Base-by-base conservation (phyloP, 1,139 yeast species). In the Pichia sp. region DNA sequence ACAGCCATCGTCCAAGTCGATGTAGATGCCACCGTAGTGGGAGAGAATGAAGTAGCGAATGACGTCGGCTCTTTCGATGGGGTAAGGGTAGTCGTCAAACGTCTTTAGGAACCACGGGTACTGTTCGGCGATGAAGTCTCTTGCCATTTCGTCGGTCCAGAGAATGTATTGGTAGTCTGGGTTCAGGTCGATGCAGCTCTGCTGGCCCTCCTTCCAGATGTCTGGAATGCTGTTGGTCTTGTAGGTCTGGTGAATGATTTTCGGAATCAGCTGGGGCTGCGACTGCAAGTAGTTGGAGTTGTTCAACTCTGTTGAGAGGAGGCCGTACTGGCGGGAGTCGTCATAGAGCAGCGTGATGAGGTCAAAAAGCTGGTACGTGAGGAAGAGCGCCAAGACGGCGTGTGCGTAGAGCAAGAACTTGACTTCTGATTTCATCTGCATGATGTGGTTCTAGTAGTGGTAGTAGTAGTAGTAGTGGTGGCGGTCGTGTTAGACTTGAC, bases 41-140 rank as follows among this genome's bases (percentile, higher is more conserved):
- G 77, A 79, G 62, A 90, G 75, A 5, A 88, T 87, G 71, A 90
- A 90, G 72, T 90, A 90, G 60, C 97, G 77, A 51, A 92, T 87
- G n/a, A 90, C 95, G 66, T 90, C 97, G 0, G 97, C 97, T 58
- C 97, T 75, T 75, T 89, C 84, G 61, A 92, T 92, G 32, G 92
- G 90, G 68, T 83, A 90, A 47, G 79, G 81, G 69, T 90, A 90
- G 45, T 76, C 70, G 66, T 89, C 93, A 79, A 87, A 90, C 8
- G 93, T 86, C 16, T 76, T 70, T 57, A 90, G 72, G 67, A 90
- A 90, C 97, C 97, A 92, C 1, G 93, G 86, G 67, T 85, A 92
- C 61, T 87, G 80, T 63, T 84, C 84, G 46, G 80, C 76, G 59
- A 90, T 88, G 66, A 90, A 92, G 50, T 86, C 84, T 55, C 90